Evolutionary conservation across 2,329 filamentous ascomycete species (phyloP).

Genomic region (Coleophoma cylindrospora): DNA sequence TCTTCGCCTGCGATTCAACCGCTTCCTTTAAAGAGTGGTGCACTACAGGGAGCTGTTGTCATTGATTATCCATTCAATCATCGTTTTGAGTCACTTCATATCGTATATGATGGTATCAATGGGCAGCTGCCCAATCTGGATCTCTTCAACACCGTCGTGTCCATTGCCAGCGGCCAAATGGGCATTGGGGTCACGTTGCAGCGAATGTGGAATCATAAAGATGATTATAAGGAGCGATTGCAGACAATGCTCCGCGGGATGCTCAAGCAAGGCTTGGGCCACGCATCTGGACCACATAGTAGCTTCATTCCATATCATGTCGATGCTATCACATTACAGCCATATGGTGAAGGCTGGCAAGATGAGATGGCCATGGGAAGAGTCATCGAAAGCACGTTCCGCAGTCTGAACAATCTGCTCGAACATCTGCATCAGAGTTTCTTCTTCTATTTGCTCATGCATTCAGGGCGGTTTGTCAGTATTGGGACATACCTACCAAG

Average conservation of each 20-base stretch:
- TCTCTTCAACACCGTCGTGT: slow-evolving; percentile 88
- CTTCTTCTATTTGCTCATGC: slow-evolving; percentile 97
- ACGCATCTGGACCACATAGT: slow-evolving; percentile 86
- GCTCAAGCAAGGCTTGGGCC: slow-evolving; percentile 84
- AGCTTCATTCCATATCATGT: slow-evolving; percentile 97
- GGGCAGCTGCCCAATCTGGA: slow-evolving; percentile 94
- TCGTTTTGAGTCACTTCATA: slow-evolving; percentile 81
- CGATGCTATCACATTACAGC: slow-evolving; percentile 89
- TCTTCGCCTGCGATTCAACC: slow-evolving; percentile 64
- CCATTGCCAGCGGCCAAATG: slow-evolving; percentile 88
- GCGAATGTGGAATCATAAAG: slow-evolving; percentile 73
- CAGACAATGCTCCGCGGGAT: slow-evolving; percentile 89
- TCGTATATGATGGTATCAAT: slow-evolving; percentile 93
- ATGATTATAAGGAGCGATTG: slow-evolving; percentile 76
- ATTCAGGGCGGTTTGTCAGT: slow-evolving; percentile 88
- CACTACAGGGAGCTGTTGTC: slow-evolving; percentile 87
- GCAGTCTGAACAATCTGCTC: slow-evolving; percentile 91
- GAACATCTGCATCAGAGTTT: slow-evolving; percentile 98
- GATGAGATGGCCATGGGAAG: slow-evolving; percentile 95
- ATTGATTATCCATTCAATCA: slow-evolving; percentile 86
- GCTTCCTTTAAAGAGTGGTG: slow-evolving; percentile 85
- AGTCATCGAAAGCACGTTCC: slow-evolving; percentile 82
- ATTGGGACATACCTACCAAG: slow-evolving; percentile 96
- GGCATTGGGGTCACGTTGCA: slow-evolving; percentile 80
- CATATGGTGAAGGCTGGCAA: slow-evolving; percentile 88